A percentile compares a stretch with the other conserved stretches of the same genome.
Evolutionary conservation across 1,284 basidiomycete species (phyloP).

Genomic region (Malassezia restricta): DNA sequence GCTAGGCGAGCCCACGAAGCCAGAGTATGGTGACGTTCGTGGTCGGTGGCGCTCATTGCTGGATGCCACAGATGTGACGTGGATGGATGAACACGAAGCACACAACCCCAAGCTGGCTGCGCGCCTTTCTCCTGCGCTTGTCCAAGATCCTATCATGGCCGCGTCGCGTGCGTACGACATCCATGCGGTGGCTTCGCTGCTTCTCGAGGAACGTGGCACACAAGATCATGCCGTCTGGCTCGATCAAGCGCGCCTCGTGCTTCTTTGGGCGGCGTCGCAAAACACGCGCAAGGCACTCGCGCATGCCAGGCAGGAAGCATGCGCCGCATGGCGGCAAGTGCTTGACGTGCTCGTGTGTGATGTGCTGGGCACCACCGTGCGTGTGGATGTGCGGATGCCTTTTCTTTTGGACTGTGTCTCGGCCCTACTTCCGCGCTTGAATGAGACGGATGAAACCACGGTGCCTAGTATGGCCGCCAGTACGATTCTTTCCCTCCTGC

Average conservation of each 20-base stretch:
- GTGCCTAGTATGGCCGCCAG: conserved; percentile 69
- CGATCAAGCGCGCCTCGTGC: conserved; percentile 26
- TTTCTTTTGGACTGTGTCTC: conserved; percentile 36
- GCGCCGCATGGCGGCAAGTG: conserved; percentile 37
- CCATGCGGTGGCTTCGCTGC: conserved; percentile 52
- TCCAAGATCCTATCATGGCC: conserved; percentile 51
- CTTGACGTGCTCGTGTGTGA: conserved; percentile 37
- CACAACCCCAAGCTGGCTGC: conserved; percentile 24
- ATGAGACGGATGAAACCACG: conserved; percentile 21
- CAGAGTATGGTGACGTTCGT: conserved; percentile 13
- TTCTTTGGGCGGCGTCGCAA: conserved; percentile 34
- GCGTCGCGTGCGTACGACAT: conserved; percentile 64
- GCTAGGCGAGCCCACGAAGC: conserved; percentile 24
- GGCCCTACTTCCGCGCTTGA: conserved; percentile 34
- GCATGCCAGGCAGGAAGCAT: conserved; percentile 23
- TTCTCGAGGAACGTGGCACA: conserved; percentile 20
- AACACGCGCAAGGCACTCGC: conserved; percentile 36
- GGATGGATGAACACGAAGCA: conserved; percentile 57
- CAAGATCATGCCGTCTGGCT: conserved; percentile 18
- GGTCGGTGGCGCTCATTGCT: conserved; percentile 70
- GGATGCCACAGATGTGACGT: conserved; percentile 65
- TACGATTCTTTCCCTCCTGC: conserved; percentile 65
- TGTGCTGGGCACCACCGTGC: conserved; percentile 17
- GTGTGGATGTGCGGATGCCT: conserved; percentile 25
- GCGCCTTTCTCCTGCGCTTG: conserved; percentile 64